A percentile compares a stretch with the other conserved stretches of the same genome.
phyloP scores from a whole-genome alignment of 2,329 filamentous ascomycete species.

The Trichophaea hybrida region DNA sequence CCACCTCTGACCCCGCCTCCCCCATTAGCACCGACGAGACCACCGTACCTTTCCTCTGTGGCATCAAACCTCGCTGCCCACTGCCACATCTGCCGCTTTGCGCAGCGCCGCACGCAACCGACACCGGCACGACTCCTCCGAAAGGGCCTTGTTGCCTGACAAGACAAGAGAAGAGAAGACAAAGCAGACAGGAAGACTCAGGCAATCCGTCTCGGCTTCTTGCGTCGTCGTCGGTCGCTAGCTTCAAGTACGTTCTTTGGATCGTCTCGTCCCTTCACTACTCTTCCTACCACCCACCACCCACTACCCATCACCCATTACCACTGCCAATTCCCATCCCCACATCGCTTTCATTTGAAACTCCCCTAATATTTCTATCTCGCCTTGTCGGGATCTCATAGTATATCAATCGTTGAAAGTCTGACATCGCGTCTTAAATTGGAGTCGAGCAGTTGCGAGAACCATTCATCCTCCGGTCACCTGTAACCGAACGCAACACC shows the following conservation, averaged over 20 bases:
- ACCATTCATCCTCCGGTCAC: conserved; percentile 2
- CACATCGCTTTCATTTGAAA: background rate
- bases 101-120: background rate
- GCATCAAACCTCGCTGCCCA: background rate
- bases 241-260: too few relatives aligned
- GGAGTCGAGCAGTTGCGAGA: background rate
- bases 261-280: background rate
- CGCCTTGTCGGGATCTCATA: conserved; percentile 2
- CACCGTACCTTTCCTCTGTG: background rate
- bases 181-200: too few relatives aligned
- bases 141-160: background rate
- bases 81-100: background rate
- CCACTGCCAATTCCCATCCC: background rate
- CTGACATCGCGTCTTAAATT: background rate
- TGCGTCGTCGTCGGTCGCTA: too few relatives aligned
- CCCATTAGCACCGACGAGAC: background rate
- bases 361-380: background rate
- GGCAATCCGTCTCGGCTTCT: too few relatives aligned
- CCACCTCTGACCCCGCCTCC: background rate
- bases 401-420: conserved; percentile 1
- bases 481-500: background rate
- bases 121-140: background rate
- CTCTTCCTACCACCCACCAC: background rate
- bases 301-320: background rate
- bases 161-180: too few relatives aligned